A percentile compares a stretch with the other conserved stretches of the same genome.
These are phyloP conservation scores for Harringtonia lauricola DNA, from an alignment of 2,329 filamentous ascomycete species.

Conservation along the genomic window DNA sequence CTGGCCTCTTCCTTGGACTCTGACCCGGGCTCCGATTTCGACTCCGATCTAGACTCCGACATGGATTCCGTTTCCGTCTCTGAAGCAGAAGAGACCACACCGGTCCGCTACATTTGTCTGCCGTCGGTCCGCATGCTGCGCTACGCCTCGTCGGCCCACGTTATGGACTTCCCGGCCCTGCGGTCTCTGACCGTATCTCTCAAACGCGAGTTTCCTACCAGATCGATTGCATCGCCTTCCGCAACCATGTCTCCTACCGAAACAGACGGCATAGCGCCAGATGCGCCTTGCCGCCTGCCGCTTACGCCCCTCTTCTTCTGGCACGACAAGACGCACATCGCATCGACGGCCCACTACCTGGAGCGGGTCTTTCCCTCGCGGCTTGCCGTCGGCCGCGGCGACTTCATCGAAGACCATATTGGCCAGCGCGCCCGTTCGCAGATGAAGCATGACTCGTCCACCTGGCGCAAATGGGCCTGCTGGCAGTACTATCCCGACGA, in stretches of 20 bases:
- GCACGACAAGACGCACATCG: slow-evolving; percentile 47
- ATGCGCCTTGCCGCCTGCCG: slow-evolving; percentile 19
- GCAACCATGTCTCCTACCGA: too few species aligned
- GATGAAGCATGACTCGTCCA: slow-evolving; percentile 40
- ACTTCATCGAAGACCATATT: slow-evolving; percentile 45
- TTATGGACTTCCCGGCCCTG: slow-evolving; percentile 29
- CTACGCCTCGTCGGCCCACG: slow-evolving; percentile 37
- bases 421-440: slow-evolving; percentile 42
- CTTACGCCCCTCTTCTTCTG: slow-evolving; percentile 47
- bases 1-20: too few species aligned
- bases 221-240: too few species aligned
- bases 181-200: slow-evolving; percentile 28
- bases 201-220: slow-evolving; percentile 26
- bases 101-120: slow-evolving; percentile 40
- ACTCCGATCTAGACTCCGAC: background rate
- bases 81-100: background rate
- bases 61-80: background rate
- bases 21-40: background rate
- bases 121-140: slow-evolving; percentile 39
- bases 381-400: slow-evolving; percentile 37
- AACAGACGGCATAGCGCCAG: slow-evolving; percentile 3
- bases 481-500: slow-evolving; percentile 43
- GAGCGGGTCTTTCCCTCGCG: slow-evolving; percentile 36
- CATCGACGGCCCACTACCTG: slow-evolving; percentile 36
- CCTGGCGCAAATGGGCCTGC: slow-evolving; percentile 40